Conservation (phyloP, 331 rosid genomes). For the Dryas integrifolia region DNA sequence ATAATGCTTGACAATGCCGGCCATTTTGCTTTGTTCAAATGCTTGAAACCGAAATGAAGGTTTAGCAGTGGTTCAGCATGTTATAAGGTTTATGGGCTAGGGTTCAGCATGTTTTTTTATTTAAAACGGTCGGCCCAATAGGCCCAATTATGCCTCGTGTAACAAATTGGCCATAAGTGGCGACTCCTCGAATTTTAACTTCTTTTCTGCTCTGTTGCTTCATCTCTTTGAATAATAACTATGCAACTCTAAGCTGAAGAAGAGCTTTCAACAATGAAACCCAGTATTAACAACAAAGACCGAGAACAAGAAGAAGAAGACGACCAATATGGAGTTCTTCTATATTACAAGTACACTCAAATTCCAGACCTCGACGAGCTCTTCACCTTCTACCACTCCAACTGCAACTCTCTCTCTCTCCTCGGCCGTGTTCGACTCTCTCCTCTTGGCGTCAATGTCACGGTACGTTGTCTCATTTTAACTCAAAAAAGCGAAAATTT, state of each 20-base stretch:
- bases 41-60: too few relatives aligned
- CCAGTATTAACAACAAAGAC: neutral
- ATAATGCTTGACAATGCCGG: too few relatives aligned
- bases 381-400: constrained; percentile 57
- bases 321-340: constrained; percentile 58
- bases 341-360: constrained; percentile 65
- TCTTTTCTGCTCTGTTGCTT: neutral
- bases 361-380: constrained; percentile 58
- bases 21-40: too few relatives aligned
- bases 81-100: too few relatives aligned
- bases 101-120: too few relatives aligned
- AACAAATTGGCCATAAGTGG: too few relatives aligned
- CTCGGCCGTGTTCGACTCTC: constrained; percentile 92
- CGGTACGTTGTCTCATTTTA: constrained; percentile 36
- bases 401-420: constrained; percentile 68
- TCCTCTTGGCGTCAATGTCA: constrained; percentile 82
- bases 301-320: constrained; percentile 13
- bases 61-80: too few relatives aligned
- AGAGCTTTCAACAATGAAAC: constrained; percentile 42
- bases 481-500: neutral
- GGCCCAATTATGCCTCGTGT: too few relatives aligned
- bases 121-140: too few relatives aligned
- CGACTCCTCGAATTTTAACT: too few relatives aligned
- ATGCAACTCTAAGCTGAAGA: constrained; percentile 2
- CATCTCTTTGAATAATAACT: neutral